Conservation (phyloP, 345 rosid genomes). For the Chamaenerion angustifolium region DNA sequence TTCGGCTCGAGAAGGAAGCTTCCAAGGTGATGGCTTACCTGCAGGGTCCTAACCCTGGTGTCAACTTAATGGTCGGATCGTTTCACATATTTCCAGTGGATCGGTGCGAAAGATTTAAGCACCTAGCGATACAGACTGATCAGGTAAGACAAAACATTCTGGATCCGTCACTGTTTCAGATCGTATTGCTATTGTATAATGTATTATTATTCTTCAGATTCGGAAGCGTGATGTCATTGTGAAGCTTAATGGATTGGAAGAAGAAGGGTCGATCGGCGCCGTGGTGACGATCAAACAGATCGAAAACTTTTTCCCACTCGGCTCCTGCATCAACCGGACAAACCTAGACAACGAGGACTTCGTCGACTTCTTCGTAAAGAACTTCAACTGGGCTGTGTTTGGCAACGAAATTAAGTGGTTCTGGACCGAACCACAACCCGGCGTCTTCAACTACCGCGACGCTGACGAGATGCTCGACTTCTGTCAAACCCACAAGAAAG, state of each 20-base stretch:
- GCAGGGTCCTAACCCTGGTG: constrained; percentile 77
- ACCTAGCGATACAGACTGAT: constrained; percentile 50
- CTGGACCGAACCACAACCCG: constrained; percentile 85
- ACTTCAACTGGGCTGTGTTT: constrained; percentile 93
- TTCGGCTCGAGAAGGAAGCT: constrained; percentile 84
- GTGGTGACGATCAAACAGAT: constrained; percentile 49
- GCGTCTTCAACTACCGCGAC: constrained; percentile 60
- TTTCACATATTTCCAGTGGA: constrained; percentile 79
- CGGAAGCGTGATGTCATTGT: constrained; percentile 69
- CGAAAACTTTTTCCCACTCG: constrained; percentile 64
- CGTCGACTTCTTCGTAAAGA: constrained; percentile 53
- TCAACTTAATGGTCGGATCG: constrained; percentile 68
- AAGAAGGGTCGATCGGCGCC: constrained; percentile 29
- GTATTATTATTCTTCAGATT: constrained; percentile 33
- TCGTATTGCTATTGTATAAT: too few relatives aligned
- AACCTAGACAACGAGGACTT: constrained; percentile 86
- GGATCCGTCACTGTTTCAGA: too few relatives aligned
- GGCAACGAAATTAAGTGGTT: constrained; percentile 94
- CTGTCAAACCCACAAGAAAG: constrained; percentile 43
- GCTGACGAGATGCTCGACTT: constrained; percentile 82
- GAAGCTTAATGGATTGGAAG: constrained; percentile 39
- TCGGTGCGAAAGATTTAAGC: constrained; percentile 39
- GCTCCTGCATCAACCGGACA: constrained; percentile 71
- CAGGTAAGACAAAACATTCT: constrained; percentile 24
- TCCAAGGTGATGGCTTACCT: constrained; percentile 61